Base-by-base conservation (phyloP, 805 yeast species). In the Metschnikowia drakensbergensis region DNA sequence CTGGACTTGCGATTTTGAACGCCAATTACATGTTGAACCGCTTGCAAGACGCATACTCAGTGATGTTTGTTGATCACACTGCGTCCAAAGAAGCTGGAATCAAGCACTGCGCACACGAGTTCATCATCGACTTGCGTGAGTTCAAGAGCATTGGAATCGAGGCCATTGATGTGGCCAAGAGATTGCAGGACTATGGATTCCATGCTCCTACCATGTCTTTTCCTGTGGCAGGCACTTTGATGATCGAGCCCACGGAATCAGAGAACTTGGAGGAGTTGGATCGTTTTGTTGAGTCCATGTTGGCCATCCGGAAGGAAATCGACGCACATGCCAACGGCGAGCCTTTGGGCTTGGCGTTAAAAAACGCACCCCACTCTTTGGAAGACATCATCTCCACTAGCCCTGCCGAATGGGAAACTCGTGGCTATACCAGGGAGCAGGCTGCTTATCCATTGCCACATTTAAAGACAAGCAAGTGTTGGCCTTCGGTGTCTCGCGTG, bases 141-240 rank as follows among this genome's bases (percentile, higher is more conserved):
- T 88, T 84, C 74, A 90, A 91, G 69, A 67, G 78, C 1, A 58
- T 79, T 44, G 96, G 96, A 23, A 76, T 92, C 47, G 97, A 94
- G 71, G 97, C 97, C 22, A 88, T 92, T 58, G 99, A 94, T 66
- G 83, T 94, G 51, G 98, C 99, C 49, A 94, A 94, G 75, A 82
- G 99, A 68, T 77, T 94, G 52, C 98, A 94, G 71, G 99, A 94
- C 71, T 94, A 92, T 66, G 97, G 98, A 0, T 94, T 94, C 82
- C 99, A 94, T 69, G 97, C 97, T 0, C 99, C 99, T 53, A 94
- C 99, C 26, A 84, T 94, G 88, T 94, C 98, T 2, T 94, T 94
- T 88, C 99, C 99, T 7, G 96, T 94, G 45, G 92, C 97, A 4
- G 96, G 96, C 53, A 94, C 99, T 2, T 77, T 94, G 59, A 94